Conservation (phyloP, 805 yeast genomes). For the Metschnikowia cubensis region DNA sequence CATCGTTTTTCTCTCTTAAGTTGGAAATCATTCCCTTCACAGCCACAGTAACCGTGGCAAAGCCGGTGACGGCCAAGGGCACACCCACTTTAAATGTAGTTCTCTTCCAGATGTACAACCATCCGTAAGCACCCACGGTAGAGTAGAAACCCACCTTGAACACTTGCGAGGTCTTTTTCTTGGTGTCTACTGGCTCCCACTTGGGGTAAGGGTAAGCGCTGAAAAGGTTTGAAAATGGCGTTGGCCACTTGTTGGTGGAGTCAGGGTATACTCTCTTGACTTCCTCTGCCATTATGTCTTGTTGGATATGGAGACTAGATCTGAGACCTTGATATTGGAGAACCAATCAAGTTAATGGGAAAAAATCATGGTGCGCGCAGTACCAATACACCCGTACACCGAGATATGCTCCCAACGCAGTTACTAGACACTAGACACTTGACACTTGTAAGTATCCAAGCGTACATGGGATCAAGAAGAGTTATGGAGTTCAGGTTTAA, state of each 20-base stretch:
- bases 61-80: conserved; percentile 37
- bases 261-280: conserved; percentile 26
- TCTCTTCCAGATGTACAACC: conserved; percentile 43
- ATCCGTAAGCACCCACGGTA: conserved; percentile 46
- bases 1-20: conserved; percentile 59
- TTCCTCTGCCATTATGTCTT: conserved; percentile 21
- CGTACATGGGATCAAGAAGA: no score
- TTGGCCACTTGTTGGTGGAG: conserved; percentile 39
- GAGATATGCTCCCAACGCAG: no score
- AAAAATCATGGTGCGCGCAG: conserved; percentile 9
- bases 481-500: no score
- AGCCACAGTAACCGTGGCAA: conserved; percentile 51
- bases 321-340: not conserved
- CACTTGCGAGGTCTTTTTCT: conserved; percentile 45
- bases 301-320: not conserved
- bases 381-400: conserved; percentile 13
- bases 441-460: no score
- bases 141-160: conserved; percentile 46
- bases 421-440: no score
- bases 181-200: conserved; percentile 55
- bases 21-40: conserved; percentile 49
- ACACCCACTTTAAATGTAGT: conserved; percentile 39
- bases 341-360: conserved; percentile 16
- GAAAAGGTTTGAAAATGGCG: conserved; percentile 38
- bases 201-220: conserved; percentile 41